Conservation (phyloP, 371 early-diverging fungal genomes). For the Rhizopus stolonifer region DNA sequence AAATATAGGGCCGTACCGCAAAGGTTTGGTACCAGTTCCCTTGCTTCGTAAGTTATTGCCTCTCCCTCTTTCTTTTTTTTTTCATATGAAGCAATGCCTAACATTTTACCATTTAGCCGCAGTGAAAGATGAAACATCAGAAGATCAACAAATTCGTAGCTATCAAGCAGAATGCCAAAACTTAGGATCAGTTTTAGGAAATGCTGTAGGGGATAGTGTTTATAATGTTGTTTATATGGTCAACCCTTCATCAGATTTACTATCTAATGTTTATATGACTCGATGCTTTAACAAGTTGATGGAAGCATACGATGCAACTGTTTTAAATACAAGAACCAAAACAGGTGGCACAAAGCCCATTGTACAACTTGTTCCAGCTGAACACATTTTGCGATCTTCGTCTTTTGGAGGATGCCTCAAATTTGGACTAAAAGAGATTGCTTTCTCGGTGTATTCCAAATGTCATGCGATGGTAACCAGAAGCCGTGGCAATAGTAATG, state of each 20-base stretch:
- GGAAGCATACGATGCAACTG: conserved; percentile 13
- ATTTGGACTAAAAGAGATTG: conserved; percentile 60
- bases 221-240: conserved; percentile 61
- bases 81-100: too few species aligned
- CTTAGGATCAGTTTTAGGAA: conserved; percentile 46
- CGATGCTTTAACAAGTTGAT: conserved; percentile 56
- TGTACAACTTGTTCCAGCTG: conserved; percentile 59
- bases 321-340: neutral
- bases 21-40: conserved; percentile 52
- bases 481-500: conserved; percentile 4
- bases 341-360: conserved; percentile 40
- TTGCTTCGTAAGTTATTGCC: conserved; percentile 53
- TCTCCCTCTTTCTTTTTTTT: neutral
- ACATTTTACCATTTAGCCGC: conserved; percentile 16
- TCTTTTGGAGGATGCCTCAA: conserved; percentile 56
- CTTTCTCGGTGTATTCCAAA: conserved; percentile 61
- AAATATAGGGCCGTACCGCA: conserved; percentile 37
- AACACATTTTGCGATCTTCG: conserved; percentile 54
- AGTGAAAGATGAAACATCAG: conserved; percentile 33
- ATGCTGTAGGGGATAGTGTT: conserved; percentile 24
- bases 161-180: conserved; percentile 52
- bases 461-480: conserved; percentile 43
- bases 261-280: conserved; percentile 55
- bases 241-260: conserved; percentile 50
- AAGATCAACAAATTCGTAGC: conserved; percentile 48